phyloP scores from a whole-genome alignment of 2,329 filamentous ascomycete genomes.

The Leptographium wingfieldii region DNA sequence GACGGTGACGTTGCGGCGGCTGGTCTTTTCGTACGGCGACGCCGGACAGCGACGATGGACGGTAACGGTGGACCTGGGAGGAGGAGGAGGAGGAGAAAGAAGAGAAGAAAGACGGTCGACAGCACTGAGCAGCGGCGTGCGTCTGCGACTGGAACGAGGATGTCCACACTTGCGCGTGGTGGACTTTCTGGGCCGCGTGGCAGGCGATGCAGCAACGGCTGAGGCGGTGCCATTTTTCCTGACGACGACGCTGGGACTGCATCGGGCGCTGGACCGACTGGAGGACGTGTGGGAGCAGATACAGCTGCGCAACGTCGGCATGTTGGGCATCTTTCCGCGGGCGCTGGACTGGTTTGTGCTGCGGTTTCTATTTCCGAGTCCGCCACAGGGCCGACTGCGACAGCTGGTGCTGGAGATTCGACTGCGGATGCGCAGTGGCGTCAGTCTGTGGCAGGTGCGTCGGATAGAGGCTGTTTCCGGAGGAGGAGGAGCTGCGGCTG shows the following conservation, averaged over 20 bases:
- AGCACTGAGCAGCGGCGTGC: conserved; percentile 28
- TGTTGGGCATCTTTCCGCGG: conserved; percentile 38
- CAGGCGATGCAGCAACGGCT: conserved; percentile 42
- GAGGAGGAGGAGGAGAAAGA: not conserved
- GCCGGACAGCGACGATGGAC: conserved; percentile 26
- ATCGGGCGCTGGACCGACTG: conserved; percentile 47
- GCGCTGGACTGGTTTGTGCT: conserved; percentile 45
- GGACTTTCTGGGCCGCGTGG: conserved; percentile 43
- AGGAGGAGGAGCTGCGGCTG: conserved; percentile 9
- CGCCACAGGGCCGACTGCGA: conserved; percentile 17
- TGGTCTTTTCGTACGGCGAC: conserved; percentile 55
- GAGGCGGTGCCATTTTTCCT: conserved; percentile 41
- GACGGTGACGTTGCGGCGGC: conserved; percentile 45
- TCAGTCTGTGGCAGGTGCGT: conserved; percentile 38
- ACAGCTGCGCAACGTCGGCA: conserved; percentile 29
- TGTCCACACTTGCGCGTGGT: conserved; percentile 57
- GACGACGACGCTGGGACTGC: conserved; percentile 49
- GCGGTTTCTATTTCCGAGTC: conserved; percentile 31
- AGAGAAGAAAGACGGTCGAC: not conserved
- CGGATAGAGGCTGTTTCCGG: conserved; percentile 20
- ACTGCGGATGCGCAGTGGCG: conserved; percentile 33
- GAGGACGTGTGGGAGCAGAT: conserved; percentile 39
- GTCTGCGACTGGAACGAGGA: conserved; percentile 43
- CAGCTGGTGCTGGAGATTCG: conserved; percentile 39
- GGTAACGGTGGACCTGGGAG: conserved; percentile 42